A percentile compares a stretch with the other conserved stretches of the same genome.
Evolutionary conservation across 1,139 yeast species (phyloP).

Genomic region (Geotrichum restrictum): DNA sequence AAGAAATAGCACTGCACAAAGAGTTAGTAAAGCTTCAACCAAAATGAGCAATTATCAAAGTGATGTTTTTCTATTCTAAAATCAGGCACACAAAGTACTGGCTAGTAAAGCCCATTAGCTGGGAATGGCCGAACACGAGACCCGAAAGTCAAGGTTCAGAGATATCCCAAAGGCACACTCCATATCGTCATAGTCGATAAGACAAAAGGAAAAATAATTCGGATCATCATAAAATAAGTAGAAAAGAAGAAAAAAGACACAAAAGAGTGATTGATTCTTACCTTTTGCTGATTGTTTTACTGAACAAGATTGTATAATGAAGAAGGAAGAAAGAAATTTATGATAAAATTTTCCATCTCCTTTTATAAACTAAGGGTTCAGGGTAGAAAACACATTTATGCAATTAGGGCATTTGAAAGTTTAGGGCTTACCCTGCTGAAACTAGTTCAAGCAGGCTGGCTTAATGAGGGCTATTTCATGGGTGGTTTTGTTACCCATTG

Average conservation of each 20-base stretch:
- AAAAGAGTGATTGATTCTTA: not conserved
- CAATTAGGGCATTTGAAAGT: not conserved
- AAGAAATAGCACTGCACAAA: constrained; percentile 7
- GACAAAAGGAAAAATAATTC: constrained; percentile 70
- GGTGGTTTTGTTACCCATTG: too few species aligned
- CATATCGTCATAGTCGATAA: constrained; percentile 86
- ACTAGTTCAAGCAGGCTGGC: not conserved
- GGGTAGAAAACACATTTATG: not conserved
- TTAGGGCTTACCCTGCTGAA: not conserved
- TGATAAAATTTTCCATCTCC: not conserved
- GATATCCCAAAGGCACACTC: constrained; percentile 48
- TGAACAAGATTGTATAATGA: not conserved
- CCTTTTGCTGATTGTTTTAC: not conserved
- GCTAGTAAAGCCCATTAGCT: constrained; percentile 64
- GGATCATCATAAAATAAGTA: constrained; percentile 31
- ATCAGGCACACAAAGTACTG: constrained; percentile 75
- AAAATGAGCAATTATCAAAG: constrained; percentile 12
- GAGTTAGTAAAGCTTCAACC: not conserved
- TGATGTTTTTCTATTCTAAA: constrained; percentile 27
- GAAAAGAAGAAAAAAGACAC: not conserved
- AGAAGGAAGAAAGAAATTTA: not conserved
- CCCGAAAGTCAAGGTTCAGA: constrained; percentile 16
- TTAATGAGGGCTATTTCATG: too few species aligned
- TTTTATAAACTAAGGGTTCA: not conserved
- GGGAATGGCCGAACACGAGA: constrained; percentile 12